Evolutionary conservation across 2,329 filamentous ascomycete genomes (phyloP).

Genomic region (Teratosphaeria nubilosa): DNA sequence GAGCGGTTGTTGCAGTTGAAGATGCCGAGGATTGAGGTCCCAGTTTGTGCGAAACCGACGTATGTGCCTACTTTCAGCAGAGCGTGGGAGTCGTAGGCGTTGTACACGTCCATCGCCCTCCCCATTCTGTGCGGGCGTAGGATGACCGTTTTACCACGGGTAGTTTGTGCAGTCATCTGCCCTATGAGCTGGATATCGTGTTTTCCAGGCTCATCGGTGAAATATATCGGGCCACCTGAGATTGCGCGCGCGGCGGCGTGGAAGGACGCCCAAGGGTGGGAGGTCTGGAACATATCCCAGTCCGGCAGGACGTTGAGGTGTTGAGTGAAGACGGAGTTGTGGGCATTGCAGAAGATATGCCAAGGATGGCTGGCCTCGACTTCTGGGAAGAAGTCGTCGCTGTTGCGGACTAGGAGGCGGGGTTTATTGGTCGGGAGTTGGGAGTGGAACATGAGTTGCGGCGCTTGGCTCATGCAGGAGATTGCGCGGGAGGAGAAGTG

Average conservation of each 20-base stretch:
- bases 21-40: constrained; percentile 67
- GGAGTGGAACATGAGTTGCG: constrained; percentile 75
- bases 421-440: constrained; percentile 70
- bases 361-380: constrained; percentile 74
- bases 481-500: constrained; percentile 72
- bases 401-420: constrained; percentile 69
- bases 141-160: constrained; percentile 64
- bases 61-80: constrained; percentile 73
- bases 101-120: constrained; percentile 63
- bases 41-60: constrained; percentile 56
- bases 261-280: constrained; percentile 62
- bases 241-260: constrained; percentile 86
- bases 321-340: constrained; percentile 73
- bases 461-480: constrained; percentile 89
- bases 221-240: constrained; percentile 85
- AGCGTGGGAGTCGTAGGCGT: constrained; percentile 59
- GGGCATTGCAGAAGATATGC: constrained; percentile 91
- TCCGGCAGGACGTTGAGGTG: constrained; percentile 82
- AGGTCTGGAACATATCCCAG: constrained; percentile 66
- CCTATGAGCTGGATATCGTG: constrained; percentile 66
- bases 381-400: constrained; percentile 84
- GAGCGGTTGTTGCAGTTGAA: constrained; percentile 66
- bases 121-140: constrained; percentile 69
- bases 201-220: constrained; percentile 78
- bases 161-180: constrained; percentile 70